Evolutionary conservation across 1,139 yeast species (phyloP), one percentile per base, ranked within the genome.

Genomic region (Suhomyces yuchorum): DNA sequence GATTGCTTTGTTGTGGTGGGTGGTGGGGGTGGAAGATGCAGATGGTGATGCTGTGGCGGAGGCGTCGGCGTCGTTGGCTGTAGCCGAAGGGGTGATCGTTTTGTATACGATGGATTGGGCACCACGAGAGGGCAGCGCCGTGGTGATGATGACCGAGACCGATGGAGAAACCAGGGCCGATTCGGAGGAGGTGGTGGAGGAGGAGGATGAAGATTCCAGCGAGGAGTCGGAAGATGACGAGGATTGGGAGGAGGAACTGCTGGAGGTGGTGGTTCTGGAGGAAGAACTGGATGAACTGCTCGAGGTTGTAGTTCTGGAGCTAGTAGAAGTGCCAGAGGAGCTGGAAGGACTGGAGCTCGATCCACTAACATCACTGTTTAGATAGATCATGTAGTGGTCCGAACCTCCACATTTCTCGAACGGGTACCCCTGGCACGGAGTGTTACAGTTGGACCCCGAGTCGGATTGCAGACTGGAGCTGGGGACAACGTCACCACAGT

Each of bases 401-500:
- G 56, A 40, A n/a, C 89, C 89, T 56, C 93, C 93, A 66, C 93
- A 86, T 19, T 63, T 72, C 51, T 82, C 85, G 8, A 56, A 50
- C 2, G 77, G 76, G 63, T 78, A 85, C 6, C 91, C 92, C 40
- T 66, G 62, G 65, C 93, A 86, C 2, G 62, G 49, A 3, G 62
- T 58, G 45, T 73, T 57, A 68, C 93, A 86, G 42, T 74, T 65
- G 37, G 37, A 23, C 28, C 71, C 61, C 30, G 53, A 56, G 49
- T 54, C 63, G 1, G 67, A 72, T 47, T 67, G 60, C 36, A 65
- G 66, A 12, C 63, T 56, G 12, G 65, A 41, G 17, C 58, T 54
- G 12, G 84, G 81, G 17, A 65, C 63, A 0, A 69, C 53, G 52
- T 74, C 65, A 28, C 88, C 90, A 65, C 92, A 85, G 59, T 77